These are phyloP conservation scores for Phialophora chinensis DNA, from an alignment of 2,329 filamentous ascomycete species.

Conservation along the genomic window DNA sequence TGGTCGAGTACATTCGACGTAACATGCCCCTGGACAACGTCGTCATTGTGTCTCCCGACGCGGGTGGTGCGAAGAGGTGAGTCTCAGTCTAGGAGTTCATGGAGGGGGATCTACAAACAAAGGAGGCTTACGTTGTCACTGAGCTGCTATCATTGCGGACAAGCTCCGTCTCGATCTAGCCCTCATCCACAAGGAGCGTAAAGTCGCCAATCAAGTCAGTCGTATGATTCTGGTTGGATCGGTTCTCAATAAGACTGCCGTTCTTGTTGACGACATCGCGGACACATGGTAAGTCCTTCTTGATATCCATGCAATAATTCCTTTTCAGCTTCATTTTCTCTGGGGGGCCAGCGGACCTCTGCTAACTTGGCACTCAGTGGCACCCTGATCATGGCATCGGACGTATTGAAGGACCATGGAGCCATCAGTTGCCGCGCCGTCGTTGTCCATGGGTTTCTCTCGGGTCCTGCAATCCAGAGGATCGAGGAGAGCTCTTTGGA, in stretches of 20 bases:
- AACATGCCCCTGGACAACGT: conserved; percentile 82
- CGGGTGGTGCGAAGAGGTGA: conserved; percentile 79
- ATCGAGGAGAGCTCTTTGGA: conserved; percentile 78
- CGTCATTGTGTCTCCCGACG: conserved; percentile 92
- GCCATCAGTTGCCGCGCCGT: conserved; percentile 89
- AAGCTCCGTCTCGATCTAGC: conserved; percentile 87
- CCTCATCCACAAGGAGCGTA: conserved; percentile 93
- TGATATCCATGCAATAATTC: too few relatives aligned
- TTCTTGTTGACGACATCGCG: conserved; percentile 96
- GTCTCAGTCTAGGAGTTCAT: background rate
- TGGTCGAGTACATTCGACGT: conserved; percentile 71
- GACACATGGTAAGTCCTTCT: conserved; percentile 69
- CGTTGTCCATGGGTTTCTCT: conserved; percentile 90
- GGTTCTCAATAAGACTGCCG: conserved; percentile 85
- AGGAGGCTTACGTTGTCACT: conserved; percentile 41
- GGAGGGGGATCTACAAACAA: background rate
- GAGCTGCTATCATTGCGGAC: conserved; percentile 89
- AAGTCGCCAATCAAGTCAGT: conserved; percentile 83
- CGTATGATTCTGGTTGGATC: conserved; percentile 94
- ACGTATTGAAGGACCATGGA: conserved; percentile 82
- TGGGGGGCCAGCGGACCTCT: too few relatives aligned
- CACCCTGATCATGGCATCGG: conserved; percentile 82
- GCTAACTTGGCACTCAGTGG: conserved; percentile 52
- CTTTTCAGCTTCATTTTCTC: too few relatives aligned
- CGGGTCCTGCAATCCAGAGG: conserved; percentile 83